phyloP scores from a whole-genome alignment of 1,139 yeast species.

The Lodderomyces parapsilosis region DNA sequence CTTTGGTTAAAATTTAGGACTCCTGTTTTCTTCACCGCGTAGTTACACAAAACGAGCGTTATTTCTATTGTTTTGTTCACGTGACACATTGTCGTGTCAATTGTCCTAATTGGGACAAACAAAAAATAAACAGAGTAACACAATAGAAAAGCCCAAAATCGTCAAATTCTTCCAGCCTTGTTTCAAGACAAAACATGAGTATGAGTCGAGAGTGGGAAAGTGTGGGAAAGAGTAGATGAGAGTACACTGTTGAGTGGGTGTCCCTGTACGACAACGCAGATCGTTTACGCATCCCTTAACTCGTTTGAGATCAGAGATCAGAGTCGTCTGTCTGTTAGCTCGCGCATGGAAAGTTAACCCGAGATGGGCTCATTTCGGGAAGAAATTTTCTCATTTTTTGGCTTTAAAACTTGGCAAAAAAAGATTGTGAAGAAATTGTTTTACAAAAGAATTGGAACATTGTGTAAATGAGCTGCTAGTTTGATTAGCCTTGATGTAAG shows the following conservation, averaged over 20 bases:
- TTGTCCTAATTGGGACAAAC: slow-evolving; percentile 1
- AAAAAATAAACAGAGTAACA: not conserved
- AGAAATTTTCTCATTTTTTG: not conserved
- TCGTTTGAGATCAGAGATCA: too few relatives aligned
- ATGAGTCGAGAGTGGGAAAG: too few relatives aligned
- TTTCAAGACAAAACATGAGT: too few relatives aligned
- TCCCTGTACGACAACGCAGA: too few relatives aligned
- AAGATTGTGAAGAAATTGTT: not conserved
- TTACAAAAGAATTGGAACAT: not conserved
- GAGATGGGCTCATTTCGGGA: not conserved
- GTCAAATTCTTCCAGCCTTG: slow-evolving; percentile 1
- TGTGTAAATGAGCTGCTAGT: too few relatives aligned
- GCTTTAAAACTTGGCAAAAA: not conserved
- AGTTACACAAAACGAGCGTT: not conserved
- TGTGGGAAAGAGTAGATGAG: too few relatives aligned
- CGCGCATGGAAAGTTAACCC: not conserved
- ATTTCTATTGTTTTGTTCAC: not conserved
- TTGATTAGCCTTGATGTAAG: too few relatives aligned
- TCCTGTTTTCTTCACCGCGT: not conserved
- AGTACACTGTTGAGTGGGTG: too few relatives aligned
- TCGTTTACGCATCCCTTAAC: too few relatives aligned
- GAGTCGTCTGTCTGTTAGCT: not conserved
- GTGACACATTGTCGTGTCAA: not conserved
- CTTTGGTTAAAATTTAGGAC: not conserved
- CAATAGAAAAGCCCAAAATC: not conserved